A percentile compares a stretch with the other conserved stretches of the same genome.
These are phyloP conservation scores for Botryotinia convoluta DNA, from an alignment of 2,329 filamentous ascomycete genomes.

Conservation along the genomic window DNA sequence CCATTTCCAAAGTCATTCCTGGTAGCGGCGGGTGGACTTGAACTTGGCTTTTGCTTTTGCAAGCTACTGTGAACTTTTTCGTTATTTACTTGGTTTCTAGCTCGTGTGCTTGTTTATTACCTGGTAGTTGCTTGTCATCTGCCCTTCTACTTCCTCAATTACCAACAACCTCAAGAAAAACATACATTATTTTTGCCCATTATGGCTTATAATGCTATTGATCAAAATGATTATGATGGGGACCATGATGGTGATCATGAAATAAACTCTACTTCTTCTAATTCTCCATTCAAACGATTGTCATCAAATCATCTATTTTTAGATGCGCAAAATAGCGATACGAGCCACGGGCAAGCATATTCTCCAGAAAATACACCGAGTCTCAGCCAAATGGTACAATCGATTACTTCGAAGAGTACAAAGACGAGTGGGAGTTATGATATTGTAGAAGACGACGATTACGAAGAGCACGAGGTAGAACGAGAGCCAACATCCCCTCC, in stretches of 20 bases:
- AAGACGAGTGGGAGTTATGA: slow-evolving; percentile 26
- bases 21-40: background rate
- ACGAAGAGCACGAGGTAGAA: slow-evolving; percentile 18
- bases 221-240: slow-evolving; percentile 21
- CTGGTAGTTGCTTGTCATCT: slow-evolving; percentile 6
- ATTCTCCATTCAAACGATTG: slow-evolving; percentile 18
- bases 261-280: background rate
- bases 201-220: slow-evolving; percentile 25
- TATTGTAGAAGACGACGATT: slow-evolving; percentile 29
- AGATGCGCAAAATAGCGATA: slow-evolving; percentile 25
- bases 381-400: slow-evolving; percentile 23
- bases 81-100: background rate
- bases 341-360: slow-evolving; percentile 22
- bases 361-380: slow-evolving; percentile 12
- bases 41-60: background rate
- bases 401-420: slow-evolving; percentile 23
- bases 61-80: background rate
- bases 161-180: slow-evolving; percentile 14
- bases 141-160: background rate
- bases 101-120: background rate
- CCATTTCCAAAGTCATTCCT: background rate
- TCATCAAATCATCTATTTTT: slow-evolving; percentile 29
- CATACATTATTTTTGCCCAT: slow-evolving; percentile 11
- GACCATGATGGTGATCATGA: slow-evolving; percentile 12
- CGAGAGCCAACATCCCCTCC: slow-evolving; percentile 9